phyloP scores from a whole-genome alignment of 148 eudicot species.

The Mesembryanthemum crystallinum region DNA sequence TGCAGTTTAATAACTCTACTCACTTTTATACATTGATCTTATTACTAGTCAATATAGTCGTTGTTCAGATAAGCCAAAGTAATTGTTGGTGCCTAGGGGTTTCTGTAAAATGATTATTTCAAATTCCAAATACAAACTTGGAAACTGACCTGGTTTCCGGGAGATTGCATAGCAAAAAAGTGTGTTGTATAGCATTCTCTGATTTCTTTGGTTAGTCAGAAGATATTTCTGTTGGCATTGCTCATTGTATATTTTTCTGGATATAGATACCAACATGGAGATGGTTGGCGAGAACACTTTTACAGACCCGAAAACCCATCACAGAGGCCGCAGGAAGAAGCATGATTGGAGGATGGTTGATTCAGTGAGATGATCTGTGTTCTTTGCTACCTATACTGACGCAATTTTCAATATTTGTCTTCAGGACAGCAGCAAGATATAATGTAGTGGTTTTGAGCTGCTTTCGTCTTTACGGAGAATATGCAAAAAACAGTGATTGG shows the following conservation, averaged over 20 bases:
- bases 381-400: conserved; percentile 10
- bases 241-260: conserved; percentile 12
- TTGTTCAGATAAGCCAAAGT: background rate
- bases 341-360: conserved; percentile 64
- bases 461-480: conserved; percentile 4
- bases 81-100: background rate
- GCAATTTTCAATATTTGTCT: background rate
- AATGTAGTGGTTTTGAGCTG: background rate
- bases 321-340: conserved; percentile 73
- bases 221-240: conserved; percentile 1
- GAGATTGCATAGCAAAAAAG: background rate
- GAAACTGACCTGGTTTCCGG: too few relatives aligned
- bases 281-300: conserved; percentile 63
- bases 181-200: background rate
- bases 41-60: background rate
- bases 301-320: conserved; percentile 61
- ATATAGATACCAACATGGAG: conserved; percentile 42
- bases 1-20: background rate
- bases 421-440: conserved; percentile 4
- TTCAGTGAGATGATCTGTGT: conserved; percentile 29
- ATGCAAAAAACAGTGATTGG: background rate
- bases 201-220: background rate
- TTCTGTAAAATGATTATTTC: background rate
- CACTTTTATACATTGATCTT: too few relatives aligned
- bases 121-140: background rate